Conservation (phyloP, 2,329 filamentous ascomycete species). For the Lecanicillium sp. region DNA sequence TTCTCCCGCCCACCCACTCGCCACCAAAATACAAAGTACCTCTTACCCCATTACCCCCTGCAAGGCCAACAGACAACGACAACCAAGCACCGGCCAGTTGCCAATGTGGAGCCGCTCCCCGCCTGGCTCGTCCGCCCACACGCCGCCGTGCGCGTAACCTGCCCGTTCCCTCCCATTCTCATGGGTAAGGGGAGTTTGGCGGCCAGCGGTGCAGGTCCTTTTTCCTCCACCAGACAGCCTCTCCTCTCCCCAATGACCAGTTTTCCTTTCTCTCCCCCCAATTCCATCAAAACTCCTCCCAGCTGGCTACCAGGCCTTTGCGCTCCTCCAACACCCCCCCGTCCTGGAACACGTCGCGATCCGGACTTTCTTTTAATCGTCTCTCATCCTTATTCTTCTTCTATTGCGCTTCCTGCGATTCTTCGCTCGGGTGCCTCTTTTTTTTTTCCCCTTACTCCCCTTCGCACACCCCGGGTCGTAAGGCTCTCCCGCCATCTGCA, state of each 20-base stretch:
- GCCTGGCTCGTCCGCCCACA: background rate
- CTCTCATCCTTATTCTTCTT: constrained; percentile 6
- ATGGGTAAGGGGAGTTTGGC: constrained; percentile 40
- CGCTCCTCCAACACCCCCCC: background rate
- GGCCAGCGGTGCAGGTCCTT: constrained; percentile 34
- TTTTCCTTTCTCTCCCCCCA: constrained; percentile 30
- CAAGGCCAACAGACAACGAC: too few species aligned
- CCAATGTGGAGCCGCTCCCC: background rate
- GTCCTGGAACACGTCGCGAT: constrained; percentile 3
- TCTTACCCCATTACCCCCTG: too few species aligned
- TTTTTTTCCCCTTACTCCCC: background rate
- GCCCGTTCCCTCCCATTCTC: constrained; percentile 34
- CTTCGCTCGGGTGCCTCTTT: constrained; percentile 9
- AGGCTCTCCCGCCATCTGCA: constrained; percentile 6
- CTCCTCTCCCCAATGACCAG: constrained; percentile 33
- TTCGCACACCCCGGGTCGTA: background rate
- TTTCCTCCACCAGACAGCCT: constrained; percentile 32
- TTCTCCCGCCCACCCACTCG: too few species aligned
- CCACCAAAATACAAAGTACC: background rate
- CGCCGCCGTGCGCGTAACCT: constrained; percentile 23
- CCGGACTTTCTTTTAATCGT: background rate
- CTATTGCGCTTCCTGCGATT: constrained; percentile 4
- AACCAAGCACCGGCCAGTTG: constrained; percentile 4
- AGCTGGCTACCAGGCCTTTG: constrained; percentile 13
- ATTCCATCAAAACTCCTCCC: constrained; percentile 19